Conservation (phyloP, 2,329 filamentous ascomycete genomes). For the Saccharata proteae region DNA sequence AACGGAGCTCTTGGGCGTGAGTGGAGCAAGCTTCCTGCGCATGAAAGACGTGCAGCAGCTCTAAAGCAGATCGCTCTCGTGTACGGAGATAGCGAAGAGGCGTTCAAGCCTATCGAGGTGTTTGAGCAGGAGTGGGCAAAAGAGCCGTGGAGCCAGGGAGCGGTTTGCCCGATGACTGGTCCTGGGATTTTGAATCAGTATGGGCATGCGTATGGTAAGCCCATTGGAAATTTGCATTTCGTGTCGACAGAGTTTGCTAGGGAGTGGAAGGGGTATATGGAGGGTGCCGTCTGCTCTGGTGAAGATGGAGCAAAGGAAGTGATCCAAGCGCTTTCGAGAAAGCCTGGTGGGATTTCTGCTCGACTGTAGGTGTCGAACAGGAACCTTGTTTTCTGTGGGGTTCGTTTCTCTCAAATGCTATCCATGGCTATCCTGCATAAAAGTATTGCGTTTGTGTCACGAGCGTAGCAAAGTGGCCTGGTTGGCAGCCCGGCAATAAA, state of each 20-base stretch:
- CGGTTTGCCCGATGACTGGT: background rate
- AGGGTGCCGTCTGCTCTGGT: constrained; percentile 42
- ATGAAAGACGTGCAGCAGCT: constrained; percentile 19
- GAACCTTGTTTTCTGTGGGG: no score
- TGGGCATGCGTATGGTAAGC: constrained; percentile 11
- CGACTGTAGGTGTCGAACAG: no score
- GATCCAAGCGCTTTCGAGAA: constrained; percentile 10
- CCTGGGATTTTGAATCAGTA: constrained; percentile 10
- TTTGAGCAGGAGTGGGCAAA: constrained; percentile 20
- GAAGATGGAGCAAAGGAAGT: constrained; percentile 38
- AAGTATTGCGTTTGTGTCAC: no score
- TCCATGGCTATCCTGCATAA: no score
- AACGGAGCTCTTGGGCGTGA: constrained; percentile 24
- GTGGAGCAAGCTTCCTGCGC: constrained; percentile 21
- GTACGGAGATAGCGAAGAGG: constrained; percentile 14
- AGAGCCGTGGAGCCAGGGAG: constrained; percentile 10
- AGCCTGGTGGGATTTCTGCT: no score
- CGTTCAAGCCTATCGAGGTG: constrained; percentile 10
- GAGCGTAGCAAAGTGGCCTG: no score
- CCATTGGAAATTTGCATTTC: constrained; percentile 35
- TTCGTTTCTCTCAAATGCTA: no score
- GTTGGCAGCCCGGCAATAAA: no score
- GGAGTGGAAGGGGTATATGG: constrained; percentile 48
- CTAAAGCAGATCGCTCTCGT: constrained; percentile 23
- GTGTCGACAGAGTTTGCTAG: constrained; percentile 42